Conservation (phyloP, 768 basidiomycete species). For the Phallus indusiatus region DNA sequence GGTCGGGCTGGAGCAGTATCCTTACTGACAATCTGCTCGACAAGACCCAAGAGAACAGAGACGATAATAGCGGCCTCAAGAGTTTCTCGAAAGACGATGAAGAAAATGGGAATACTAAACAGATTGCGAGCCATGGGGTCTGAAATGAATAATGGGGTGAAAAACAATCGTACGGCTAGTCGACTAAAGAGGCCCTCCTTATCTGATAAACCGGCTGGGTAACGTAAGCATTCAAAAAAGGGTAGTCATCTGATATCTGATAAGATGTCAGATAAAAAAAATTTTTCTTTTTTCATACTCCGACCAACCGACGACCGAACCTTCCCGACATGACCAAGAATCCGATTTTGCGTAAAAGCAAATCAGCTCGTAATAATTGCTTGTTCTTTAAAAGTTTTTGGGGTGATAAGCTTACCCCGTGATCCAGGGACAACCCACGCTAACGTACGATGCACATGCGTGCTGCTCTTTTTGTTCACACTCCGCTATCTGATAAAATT, state of each 20-base stretch:
- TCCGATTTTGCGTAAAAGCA: too few species aligned
- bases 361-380: background rate
- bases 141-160: background rate
- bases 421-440: background rate
- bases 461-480: background rate
- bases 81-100: slow-evolving; percentile 93
- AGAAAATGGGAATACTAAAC: slow-evolving; percentile 90
- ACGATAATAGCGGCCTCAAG: slow-evolving; percentile 90
- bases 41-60: slow-evolving; percentile 82
- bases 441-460: background rate
- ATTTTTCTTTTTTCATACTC: too few species aligned
- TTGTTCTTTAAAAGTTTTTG: background rate
- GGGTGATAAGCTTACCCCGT: background rate
- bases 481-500: background rate
- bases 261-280: background rate
- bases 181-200: slow-evolving; percentile 8
- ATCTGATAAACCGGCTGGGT: background rate
- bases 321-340: too few species aligned
- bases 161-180: slow-evolving; percentile 9
- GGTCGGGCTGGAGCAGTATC: slow-evolving; percentile 8
- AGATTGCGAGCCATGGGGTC: slow-evolving; percentile 55
- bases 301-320: too few species aligned
- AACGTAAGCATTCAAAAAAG: background rate
- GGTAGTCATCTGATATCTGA: background rate
- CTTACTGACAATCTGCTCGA: slow-evolving; percentile 66